Evolutionary conservation across 495 filamentous ascomycete species (phyloP), one percentile per base, ranked within the genome.

Genomic region (Collariella sp.): DNA sequence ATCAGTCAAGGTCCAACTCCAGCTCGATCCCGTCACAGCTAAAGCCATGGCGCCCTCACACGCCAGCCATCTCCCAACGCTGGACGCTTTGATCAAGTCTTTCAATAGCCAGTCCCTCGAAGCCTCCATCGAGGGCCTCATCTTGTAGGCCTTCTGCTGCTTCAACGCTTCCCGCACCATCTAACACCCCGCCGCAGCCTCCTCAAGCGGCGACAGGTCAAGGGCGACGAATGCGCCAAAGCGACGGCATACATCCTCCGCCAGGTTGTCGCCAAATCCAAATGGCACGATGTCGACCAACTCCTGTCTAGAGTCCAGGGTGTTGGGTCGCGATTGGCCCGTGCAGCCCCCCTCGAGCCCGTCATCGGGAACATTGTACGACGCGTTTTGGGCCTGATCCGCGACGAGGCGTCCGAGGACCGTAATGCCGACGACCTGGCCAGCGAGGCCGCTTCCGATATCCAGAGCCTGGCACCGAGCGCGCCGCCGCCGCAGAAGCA

Each of bases 311-410:
- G 84, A 42, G 80, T 97, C 52, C 84, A 87, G 53, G 75, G 77
- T 41, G 80, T 89, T 38, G 93, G 91, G 29, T 77, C 79, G 52
- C 78, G 80, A 46, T 76, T 98, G 35, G 81, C 83, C 34, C 77
- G 83, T 35, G 89, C 93, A 11, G 89, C 93, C 56, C 91, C 93
- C 13, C 76, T 84, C 16, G 93, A 96, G 70, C 82, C 94, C 62
- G 88, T 87, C 3, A 89, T 96, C 22, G 91, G 91, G 43, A 98
- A 97, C 60, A 86, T 97, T 61, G 87, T 95, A 29, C 79, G 91
- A 50, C 84, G 93, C 52, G 86, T 96, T 16, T 72, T 98, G 19
- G 89, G 88, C 35, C 76, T 97, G 46, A 89, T 98, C 58, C 82
- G 93, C 22, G 91, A 96, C 63, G 91, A 96, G 62, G 84, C 85